Percentiles rank a stretch among this genome's conserved stretches.
Conservation (phyloP, 1,284 basidiomycete species). For the Trametes versicolor region DNA sequence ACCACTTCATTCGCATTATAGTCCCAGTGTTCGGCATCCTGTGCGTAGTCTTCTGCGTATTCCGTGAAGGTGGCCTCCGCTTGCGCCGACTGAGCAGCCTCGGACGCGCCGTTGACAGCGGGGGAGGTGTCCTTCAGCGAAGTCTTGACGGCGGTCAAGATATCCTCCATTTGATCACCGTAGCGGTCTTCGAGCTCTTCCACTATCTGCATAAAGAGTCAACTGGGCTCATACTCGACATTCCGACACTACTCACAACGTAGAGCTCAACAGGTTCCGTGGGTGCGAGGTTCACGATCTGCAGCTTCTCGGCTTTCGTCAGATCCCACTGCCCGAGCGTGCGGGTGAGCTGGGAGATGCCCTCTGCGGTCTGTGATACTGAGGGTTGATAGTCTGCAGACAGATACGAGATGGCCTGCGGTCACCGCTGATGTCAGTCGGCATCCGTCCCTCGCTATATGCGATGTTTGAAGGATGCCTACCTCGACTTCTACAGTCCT, state of each 20-base stretch:
- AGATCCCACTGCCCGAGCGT: slow-evolving; percentile 75
- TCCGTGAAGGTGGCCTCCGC: slow-evolving; percentile 32
- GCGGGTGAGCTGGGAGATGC: slow-evolving; percentile 74
- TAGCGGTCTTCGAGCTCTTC: slow-evolving; percentile 91
- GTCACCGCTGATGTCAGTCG: slow-evolving; percentile 22
- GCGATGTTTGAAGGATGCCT: slow-evolving; percentile 37
- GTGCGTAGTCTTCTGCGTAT: slow-evolving; percentile 40
- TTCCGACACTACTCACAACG: slow-evolving; percentile 67
- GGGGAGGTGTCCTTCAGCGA: slow-evolving; percentile 51
- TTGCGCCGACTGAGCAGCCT: slow-evolving; percentile 17
- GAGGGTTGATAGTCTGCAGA: slow-evolving; percentile 79
- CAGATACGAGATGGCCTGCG: slow-evolving; percentile 85
- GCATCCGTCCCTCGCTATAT: slow-evolving; percentile 20
- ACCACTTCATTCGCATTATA: slow-evolving; percentile 54
- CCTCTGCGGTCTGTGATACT: slow-evolving; percentile 68
- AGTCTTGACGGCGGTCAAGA: slow-evolving; percentile 67
- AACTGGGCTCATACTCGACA: background rate
- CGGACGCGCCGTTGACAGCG: slow-evolving; percentile 13
- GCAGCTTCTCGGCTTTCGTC: slow-evolving; percentile 92
- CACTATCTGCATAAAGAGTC: slow-evolving; percentile 68
- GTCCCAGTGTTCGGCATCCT: slow-evolving; percentile 48
- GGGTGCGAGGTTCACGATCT: slow-evolving; percentile 90
- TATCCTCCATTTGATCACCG: slow-evolving; percentile 74
- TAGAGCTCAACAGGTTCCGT: slow-evolving; percentile 88
- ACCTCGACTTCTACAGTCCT: slow-evolving; percentile 92